These are phyloP conservation scores for Kwoniella shandongensis DNA, from an alignment of 768 basidiomycete genomes.

Conservation along the genomic window DNA sequence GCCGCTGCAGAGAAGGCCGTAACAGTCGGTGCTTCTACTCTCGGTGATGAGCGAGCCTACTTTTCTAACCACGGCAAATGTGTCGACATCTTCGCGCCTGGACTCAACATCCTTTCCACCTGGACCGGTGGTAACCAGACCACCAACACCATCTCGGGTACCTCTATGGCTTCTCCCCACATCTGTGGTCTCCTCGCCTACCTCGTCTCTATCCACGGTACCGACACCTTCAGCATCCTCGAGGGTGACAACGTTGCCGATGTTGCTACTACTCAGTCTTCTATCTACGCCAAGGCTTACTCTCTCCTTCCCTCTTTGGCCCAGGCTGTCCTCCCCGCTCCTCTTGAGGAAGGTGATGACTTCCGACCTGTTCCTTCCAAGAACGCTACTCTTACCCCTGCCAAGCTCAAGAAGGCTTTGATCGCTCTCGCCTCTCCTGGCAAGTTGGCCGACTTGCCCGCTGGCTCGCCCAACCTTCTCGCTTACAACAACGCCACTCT, in stretches of 20 bases:
- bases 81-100: conserved; percentile 91
- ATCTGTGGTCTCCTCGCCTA: conserved; percentile 79
- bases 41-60: conserved; percentile 56
- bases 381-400: conserved; percentile 60
- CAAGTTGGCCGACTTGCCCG: conserved; percentile 58
- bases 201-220: conserved; percentile 83
- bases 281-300: conserved; percentile 54
- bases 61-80: conserved; percentile 88
- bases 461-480: conserved; percentile 53
- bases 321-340: conserved; percentile 60
- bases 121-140: conserved; percentile 67
- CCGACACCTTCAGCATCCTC: conserved; percentile 50
- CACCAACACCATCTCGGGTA: conserved; percentile 64
- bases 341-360: conserved; percentile 30
- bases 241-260: conserved; percentile 10
- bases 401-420: conserved; percentile 74
- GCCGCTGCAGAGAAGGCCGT: conserved; percentile 84
- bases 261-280: conserved; percentile 28
- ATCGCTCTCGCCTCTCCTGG: conserved; percentile 62
- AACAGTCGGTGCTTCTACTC: conserved; percentile 80
- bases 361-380: conserved; percentile 37
- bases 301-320: conserved; percentile 62
- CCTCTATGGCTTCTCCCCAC: conserved; percentile 86
- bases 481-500: conserved; percentile 54
- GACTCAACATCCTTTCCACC: conserved; percentile 84